Evolutionary conservation across 2,329 filamentous ascomycete species (phyloP), one percentile per base, ranked within the genome.

Genomic region (Diaporthe vaccinii): DNA sequence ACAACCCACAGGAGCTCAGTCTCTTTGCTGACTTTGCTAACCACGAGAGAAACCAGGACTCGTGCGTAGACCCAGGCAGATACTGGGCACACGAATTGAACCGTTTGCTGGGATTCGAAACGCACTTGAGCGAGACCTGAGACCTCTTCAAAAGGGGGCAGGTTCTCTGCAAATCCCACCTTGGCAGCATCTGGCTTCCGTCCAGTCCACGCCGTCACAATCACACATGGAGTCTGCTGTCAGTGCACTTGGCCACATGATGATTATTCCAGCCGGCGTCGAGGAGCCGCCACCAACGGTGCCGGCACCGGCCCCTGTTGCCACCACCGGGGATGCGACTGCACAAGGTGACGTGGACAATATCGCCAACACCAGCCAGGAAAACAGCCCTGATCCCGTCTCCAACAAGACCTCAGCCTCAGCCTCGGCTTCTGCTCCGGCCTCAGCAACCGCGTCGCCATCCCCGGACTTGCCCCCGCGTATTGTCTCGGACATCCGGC

Each of bases 401-500:
- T 17, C 25, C 14, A 46, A n/a, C 20, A 36, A 28, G 41, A 14
- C 14, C 49, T 65, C 71, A 9, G 36, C 58, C 8, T 53, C 36
- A 8, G 36, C 44, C 22, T 53, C 36, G 1, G 44, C 62, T 10
- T 65, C 69, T 34, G 34, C 10, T 12, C 36, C 36, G 4, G 44
- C 55, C 41, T 51, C 49, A 14, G 36, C 58, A 46, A 44, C 71
- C 2, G 58, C 58, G 3, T 44, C 65, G 49, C 49, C 49, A 14
- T 69, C 65, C 8, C 49, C 65, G 17, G 49, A 28, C 65, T 55
- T 20, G 34, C 65, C 71, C 14, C 46, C 55, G 1, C 74, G 46
- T 41, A 73, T 75, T 28, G 69, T 67, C 69, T 75, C 74, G 17
- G 74, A 75, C n/a, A 67, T 75, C 22, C 12, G 31, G 12, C 41